Evolutionary conservation across 257 asterid genomes (phyloP), one percentile per base, ranked within the genome.

Genomic region (Ajuga chamaepitys): DNA sequence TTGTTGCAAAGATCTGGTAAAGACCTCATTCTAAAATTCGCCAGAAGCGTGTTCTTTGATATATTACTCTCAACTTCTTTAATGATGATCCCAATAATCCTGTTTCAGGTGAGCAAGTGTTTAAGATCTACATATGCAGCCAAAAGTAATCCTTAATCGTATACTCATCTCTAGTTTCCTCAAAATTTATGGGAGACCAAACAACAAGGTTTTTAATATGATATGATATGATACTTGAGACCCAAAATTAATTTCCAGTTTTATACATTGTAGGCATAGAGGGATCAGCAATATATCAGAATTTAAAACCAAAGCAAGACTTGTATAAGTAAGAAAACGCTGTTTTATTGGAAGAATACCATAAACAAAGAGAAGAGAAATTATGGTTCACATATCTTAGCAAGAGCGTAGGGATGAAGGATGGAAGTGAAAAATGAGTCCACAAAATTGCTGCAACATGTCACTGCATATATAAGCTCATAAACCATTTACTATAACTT

Each of bases 21-120:
- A 68, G 83, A 72, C 72, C 76, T 80, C 85, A 82, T 77, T 79
- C 82, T 84, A 78, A 86, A 83, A 75, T 82, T 88, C 41, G 86
- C 73, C 28, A 88, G 96, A 67, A 88, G 76, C 34, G 91, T 80
- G 68, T 78, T 73, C 74, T 77, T 86, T 63, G 81, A 55, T 57
- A 88, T 83, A 70, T 74, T 78, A 63, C 71, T 80, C 70, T 86
- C 91, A 71, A 88, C 91, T 74, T 83, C 95, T 74, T 74, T 88
- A 58, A 86, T 74, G 77, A 88, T 81, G 74, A 73, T 73, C 64
- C 81, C 82, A 25, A 83, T 82, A 26, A 88, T 81, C 79, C 96
- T 88, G 78, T 74, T 46, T 63, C 63, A 66, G 18, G 47, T 22
- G 65, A 64, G 68, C 34, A 65, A 24, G 40, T 51, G 51, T 77